Evolutionary conservation across 2,329 filamentous ascomycete species (phyloP).

Genomic region (Periconia sp.): DNA sequence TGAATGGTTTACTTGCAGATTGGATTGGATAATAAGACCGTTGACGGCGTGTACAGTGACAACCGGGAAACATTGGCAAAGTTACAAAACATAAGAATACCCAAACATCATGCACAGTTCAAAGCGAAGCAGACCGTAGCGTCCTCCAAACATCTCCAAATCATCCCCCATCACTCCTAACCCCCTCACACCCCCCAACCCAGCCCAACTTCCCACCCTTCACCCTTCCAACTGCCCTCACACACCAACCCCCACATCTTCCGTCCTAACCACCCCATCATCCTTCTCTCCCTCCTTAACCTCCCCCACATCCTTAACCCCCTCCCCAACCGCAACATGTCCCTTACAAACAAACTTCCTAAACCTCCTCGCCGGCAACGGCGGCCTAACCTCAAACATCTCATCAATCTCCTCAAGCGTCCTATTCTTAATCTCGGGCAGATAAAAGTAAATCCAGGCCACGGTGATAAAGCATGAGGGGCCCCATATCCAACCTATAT

Average conservation of each 20-base stretch:
- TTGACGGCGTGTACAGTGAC: no score
- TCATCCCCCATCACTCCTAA: no score
- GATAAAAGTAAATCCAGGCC: slow-evolving; percentile 34
- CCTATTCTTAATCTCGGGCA: slow-evolving; percentile 44
- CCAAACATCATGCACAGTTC: no score
- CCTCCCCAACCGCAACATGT: slow-evolving; percentile 13
- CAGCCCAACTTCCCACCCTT: neutral
- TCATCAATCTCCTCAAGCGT: slow-evolving; percentile 38
- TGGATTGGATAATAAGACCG: no score
- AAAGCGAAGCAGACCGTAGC: no score
- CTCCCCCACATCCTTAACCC: slow-evolving; percentile 8
- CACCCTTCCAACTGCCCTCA: neutral
- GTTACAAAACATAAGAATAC: no score
- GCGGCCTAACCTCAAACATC: slow-evolving; percentile 34
- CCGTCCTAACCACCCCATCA: slow-evolving; percentile 9
- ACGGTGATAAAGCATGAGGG: slow-evolving; percentile 43
- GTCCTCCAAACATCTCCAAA: no score
- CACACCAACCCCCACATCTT: neutral
- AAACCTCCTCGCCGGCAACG: slow-evolving; percentile 31
- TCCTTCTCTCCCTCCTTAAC: slow-evolving; percentile 15
- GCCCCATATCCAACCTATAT: slow-evolving; percentile 37
- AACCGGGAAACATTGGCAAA: no score
- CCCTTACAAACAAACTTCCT: slow-evolving; percentile 34
- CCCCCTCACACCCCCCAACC: no score
- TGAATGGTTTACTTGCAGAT: no score